Base-by-base conservation (phyloP, 768 basidiomycete species). In the Tricholoma terreum region DNA sequence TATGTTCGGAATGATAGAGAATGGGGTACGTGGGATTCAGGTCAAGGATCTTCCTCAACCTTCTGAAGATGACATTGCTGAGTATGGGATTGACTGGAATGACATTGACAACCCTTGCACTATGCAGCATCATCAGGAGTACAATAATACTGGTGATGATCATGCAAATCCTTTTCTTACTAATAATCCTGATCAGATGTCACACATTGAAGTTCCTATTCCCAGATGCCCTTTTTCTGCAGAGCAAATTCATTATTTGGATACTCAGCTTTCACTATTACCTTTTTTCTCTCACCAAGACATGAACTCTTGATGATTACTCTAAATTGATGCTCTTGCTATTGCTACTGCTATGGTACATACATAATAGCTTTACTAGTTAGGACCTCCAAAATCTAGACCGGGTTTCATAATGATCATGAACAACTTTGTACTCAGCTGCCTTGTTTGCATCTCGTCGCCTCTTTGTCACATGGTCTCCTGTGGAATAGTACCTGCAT, bases 71-170 rank as follows among this genome's bases (percentile, higher is more conserved):
- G 61, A 71, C n/a, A 7, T 58, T 12, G 53, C 57, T 2, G 56
- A 42, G 3, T 70, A 69, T 65, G 69, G 68, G 0, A 62, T 70
- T 46, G 65, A 72, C 45, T 70, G 67, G 69, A 50, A 62, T 10
- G 63, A 54, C 19, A 34, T 60, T 11, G 58, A 65, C 12, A 51
- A 65, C 46, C 6, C 17, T 3, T 14, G 21, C 10, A 52, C 61
- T 10, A 52, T 49, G 11, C 31, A 40, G 5, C 59, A 68, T 48
- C 65, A 67, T 46, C 12, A 58, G 35, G 35, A 36, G 0, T 12
- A 56, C 52, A 67, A 67, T 49, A 24, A 12, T 31, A n/a, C 31
- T 42, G 55, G 46, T 48, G 46, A 48, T 48, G 27, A 14, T n/a
- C 15, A n/a, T 48, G 24, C 22, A 24, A 45, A 48, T 6, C 27